A percentile compares a stretch with the other conserved stretches of the same genome.
Conservation (phyloP, 495 filamentous ascomycete genomes). For the Talaromyces adpressus region DNA sequence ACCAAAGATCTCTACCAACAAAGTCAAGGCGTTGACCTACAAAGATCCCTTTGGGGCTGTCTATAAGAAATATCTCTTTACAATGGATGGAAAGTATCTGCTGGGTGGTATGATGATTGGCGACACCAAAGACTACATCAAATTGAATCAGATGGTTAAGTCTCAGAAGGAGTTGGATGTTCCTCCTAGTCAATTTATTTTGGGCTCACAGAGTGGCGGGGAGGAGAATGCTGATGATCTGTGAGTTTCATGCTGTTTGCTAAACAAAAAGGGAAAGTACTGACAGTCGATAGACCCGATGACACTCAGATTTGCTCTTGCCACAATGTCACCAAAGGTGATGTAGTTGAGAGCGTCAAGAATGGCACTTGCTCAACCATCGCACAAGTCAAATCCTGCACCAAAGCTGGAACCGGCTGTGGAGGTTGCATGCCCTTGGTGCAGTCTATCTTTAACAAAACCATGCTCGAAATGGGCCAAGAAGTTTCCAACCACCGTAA, state of each 20-base stretch:
- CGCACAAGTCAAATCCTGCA: constrained; percentile 85
- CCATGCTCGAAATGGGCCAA: constrained; percentile 83
- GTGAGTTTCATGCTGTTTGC: too few relatives aligned
- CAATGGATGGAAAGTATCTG: constrained; percentile 84
- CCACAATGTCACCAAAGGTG: constrained; percentile 91
- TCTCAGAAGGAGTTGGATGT: constrained; percentile 75
- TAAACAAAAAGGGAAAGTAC: too few relatives aligned
- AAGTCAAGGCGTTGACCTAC: constrained; percentile 83
- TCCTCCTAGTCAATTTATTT: constrained; percentile 82
- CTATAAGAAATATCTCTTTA: constrained; percentile 96
- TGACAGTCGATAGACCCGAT: constrained; percentile 35
- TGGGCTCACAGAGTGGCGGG: constrained; percentile 68
- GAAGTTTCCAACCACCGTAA: constrained; percentile 77
- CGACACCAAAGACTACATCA: constrained; percentile 90
- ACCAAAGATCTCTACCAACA: constrained; percentile 27
- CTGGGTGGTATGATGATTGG: constrained; percentile 99
- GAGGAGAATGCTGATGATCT: constrained; percentile 68
- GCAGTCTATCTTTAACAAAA: constrained; percentile 86
- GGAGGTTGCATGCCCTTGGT: constrained; percentile 93
- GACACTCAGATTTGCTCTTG: constrained; percentile 93
- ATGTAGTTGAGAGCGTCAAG: constrained; percentile 67
- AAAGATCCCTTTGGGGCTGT: constrained; percentile 91
- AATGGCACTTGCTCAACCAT: constrained; percentile 79
- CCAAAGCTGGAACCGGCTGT: constrained; percentile 91
- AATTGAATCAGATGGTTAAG: constrained; percentile 91